These are phyloP conservation scores for Puccinellia tenuiflora DNA, from an alignment of 176 grass and related monocot species.

Conservation along the genomic window DNA sequence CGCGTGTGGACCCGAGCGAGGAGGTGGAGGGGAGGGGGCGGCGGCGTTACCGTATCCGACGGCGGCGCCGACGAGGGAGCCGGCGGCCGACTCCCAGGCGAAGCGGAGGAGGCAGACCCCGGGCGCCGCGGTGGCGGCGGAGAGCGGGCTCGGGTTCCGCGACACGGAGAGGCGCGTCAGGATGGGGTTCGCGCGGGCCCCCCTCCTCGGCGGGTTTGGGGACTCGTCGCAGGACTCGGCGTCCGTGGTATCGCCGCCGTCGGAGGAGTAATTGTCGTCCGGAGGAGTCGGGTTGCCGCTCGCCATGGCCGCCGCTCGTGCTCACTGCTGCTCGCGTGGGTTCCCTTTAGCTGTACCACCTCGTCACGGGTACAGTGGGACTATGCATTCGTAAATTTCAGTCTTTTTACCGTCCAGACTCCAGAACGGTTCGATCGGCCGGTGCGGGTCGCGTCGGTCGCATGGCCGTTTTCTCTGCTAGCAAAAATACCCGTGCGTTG, in stretches of 20 bases:
- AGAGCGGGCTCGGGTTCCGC: conserved; percentile 51
- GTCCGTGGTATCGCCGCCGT: conserved; percentile 20
- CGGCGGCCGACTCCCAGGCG: conserved; percentile 50
- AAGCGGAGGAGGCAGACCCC: conserved; percentile 59
- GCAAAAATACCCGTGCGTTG: too few relatives aligned
- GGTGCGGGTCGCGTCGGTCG: not conserved
- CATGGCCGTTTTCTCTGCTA: too few relatives aligned
- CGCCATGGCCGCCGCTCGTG: conserved; percentile 28
- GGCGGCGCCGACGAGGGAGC: conserved; percentile 46
- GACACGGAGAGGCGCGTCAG: conserved; percentile 48
- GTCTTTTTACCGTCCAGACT: not conserved
- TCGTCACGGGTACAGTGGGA: conserved; percentile 9
- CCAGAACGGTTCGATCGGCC: too few relatives aligned
- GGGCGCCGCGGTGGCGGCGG: conserved; percentile 35
- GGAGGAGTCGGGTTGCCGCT: conserved; percentile 15
- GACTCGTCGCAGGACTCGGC: conserved; percentile 32
- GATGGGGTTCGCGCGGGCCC: conserved; percentile 25
- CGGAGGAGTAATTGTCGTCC: conserved; percentile 29
- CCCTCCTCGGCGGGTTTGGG: not conserved
- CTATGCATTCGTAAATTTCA: not conserved
- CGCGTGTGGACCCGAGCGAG: not conserved
- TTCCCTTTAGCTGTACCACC: not conserved
- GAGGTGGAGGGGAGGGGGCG: not conserved
- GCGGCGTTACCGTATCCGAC: conserved; percentile 44
- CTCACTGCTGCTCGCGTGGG: not conserved